Base-by-base conservation (phyloP, 768 basidiomycete genomes). In the Naganishia kalamii region DNA sequence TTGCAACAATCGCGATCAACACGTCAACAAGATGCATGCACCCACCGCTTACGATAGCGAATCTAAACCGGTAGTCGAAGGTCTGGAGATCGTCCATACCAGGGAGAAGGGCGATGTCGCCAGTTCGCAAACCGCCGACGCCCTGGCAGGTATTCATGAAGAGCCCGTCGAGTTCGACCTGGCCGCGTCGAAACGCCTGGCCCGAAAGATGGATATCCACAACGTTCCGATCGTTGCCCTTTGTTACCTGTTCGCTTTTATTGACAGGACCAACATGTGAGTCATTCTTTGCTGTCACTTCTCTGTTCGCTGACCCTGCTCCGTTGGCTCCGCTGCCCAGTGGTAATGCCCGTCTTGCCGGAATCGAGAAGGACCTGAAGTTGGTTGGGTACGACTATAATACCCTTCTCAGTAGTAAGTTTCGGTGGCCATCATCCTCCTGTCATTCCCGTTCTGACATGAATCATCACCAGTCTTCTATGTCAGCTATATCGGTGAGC, bases 321-420 rank as follows among this genome's bases (percentile, higher is more conserved):
- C 23, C 37, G 10, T 15, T 29, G 27, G 12, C 32, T 8, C 37
- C 21, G 23, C 2, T 41, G 19, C 32, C 11, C 35, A 57, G 54
- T 33, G 54, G 54, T 40, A 57, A 57, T 15, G 54, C 54, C 4
- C 54, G 54, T 25, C 54, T 57, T 33, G 74, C 74, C 0, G 74
- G 72, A 1, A 51, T 73, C 8, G 74, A 73, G 68, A 66, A 65
- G 60, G 69, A 75, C 30, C 62, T 75, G 10, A 33, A 49, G 0
- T 54, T 75, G 7, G 33, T 33, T 4, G 72, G 71, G 17, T 74
- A 65, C 23, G 71, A 67, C 48, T 64, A 68, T 47, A 44, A 65
- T 19, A 51, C 51, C 1, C 62, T 69, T 23, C 60, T 62, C 60
- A 62, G 60, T 23, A 63, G 60, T 61, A 29, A 61, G 60, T 61